Evolutionary conservation across 2,329 filamentous ascomycete species (phyloP).

Genomic region (Pyrenochaeta sp.): DNA sequence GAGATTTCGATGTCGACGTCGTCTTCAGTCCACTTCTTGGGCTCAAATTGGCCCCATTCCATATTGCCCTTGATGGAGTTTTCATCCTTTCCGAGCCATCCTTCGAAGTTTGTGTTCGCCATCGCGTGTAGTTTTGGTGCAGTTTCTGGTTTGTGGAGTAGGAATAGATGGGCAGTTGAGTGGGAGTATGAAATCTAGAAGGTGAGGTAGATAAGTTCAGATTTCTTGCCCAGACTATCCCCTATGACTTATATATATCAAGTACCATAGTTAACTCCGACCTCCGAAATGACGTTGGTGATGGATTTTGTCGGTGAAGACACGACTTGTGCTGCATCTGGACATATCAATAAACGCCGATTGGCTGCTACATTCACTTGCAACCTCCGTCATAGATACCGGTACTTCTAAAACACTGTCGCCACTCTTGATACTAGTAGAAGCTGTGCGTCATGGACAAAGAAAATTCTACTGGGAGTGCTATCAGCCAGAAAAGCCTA

Average conservation of each 20-base stretch:
- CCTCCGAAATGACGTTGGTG: slow-evolving; percentile 8
- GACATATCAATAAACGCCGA: not conserved
- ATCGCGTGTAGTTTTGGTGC: slow-evolving; percentile 10
- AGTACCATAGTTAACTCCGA: slow-evolving; percentile 4
- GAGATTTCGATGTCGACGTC: slow-evolving; percentile 59
- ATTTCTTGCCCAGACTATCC: not conserved
- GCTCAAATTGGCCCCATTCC: slow-evolving; percentile 59
- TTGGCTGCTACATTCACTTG: not conserved
- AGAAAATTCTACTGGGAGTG: slow-evolving; percentile 1
- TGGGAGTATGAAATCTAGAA: not conserved
- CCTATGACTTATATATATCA: slow-evolving; percentile 3
- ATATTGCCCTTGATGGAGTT: slow-evolving; percentile 62
- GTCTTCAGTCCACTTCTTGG: slow-evolving; percentile 68
- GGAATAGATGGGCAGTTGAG: no score
- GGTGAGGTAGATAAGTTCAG: not conserved
- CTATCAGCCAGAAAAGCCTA: not conserved
- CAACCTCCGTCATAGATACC: slow-evolving; percentile 8
- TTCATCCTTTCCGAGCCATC: slow-evolving; percentile 64
- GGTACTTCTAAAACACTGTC: not conserved
- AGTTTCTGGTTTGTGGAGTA: not conserved
- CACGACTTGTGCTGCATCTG: not conserved
- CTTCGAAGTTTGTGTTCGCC: slow-evolving; percentile 55
- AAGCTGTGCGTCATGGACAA: slow-evolving; percentile 9
- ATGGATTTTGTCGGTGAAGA: slow-evolving; percentile 6
- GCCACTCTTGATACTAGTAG: not conserved